Conservation (phyloP, 176 grass and related monocot species). For the Zoysia japonica region DNA sequence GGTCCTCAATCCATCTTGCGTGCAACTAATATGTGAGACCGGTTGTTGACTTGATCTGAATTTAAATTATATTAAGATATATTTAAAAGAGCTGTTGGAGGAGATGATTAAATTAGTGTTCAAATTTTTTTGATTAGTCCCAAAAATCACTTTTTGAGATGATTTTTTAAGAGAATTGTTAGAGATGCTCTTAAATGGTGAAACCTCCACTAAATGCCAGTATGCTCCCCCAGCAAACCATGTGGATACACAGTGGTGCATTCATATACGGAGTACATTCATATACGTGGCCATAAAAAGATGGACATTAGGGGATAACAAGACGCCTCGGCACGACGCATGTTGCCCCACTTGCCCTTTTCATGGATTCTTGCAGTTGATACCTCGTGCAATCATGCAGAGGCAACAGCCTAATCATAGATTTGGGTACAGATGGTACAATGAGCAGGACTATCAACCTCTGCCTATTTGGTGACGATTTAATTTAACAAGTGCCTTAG, state of each 20-base stretch:
- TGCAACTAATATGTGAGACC: too few species aligned
- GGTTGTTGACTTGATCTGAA: too few species aligned
- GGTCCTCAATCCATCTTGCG: too few species aligned
- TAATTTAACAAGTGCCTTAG: neutral
- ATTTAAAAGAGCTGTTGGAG: too few species aligned
- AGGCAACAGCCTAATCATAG: neutral
- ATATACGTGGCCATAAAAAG: constrained; percentile 1
- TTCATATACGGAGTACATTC: constrained; percentile 26
- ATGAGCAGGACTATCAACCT: neutral
- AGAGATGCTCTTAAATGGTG: neutral
- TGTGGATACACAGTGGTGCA: constrained; percentile 32
- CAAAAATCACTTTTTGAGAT: too few species aligned
- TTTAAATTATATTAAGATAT: too few species aligned
- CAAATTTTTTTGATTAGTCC: too few species aligned
- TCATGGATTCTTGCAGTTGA: neutral
- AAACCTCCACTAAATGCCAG: constrained; percentile 38
- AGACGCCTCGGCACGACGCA: constrained; percentile 21
- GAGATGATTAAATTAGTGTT: too few species aligned
- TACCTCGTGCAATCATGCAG: constrained; percentile 19
- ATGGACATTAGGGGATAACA: neutral
- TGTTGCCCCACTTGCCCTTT: constrained; percentile 25
- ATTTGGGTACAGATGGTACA: neutral
- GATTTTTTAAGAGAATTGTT: too few species aligned
- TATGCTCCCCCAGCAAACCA: constrained; percentile 34
- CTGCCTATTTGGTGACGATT: neutral